Percentiles rank a stretch among this genome's conserved stretches.
phyloP scores from a whole-genome alignment of 2,329 filamentous ascomycete genomes.

The Cytospora schulzeri region DNA sequence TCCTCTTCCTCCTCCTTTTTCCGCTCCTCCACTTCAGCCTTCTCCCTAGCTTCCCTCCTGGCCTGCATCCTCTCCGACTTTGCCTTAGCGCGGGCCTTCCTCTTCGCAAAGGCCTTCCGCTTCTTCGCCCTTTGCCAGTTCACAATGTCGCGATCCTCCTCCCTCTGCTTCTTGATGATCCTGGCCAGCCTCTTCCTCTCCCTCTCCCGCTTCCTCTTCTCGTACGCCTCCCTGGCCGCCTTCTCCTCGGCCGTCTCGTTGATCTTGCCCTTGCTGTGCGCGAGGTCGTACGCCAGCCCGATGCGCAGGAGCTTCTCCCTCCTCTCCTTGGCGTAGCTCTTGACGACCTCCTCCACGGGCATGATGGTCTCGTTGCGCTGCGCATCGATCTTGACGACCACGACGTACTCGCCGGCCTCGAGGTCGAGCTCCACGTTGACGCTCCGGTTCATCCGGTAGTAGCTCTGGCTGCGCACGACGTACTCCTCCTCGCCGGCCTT shows the following conservation, averaged over 20 bases:
- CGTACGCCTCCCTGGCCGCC: conserved; percentile 52
- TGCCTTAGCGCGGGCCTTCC: conserved; percentile 31
- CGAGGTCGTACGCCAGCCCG: conserved; percentile 60
- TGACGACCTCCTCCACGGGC: conserved; percentile 60
- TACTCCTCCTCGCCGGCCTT: conserved; percentile 57
- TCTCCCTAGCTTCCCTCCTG: conserved; percentile 34
- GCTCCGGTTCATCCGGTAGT: conserved; percentile 60
- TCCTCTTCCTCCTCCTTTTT: conserved; percentile 35
- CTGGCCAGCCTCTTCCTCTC: conserved; percentile 54
- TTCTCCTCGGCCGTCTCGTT: conserved; percentile 52
- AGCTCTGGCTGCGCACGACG: conserved; percentile 60
- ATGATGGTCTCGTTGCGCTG: conserved; percentile 45
- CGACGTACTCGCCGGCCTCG: conserved; percentile 57
- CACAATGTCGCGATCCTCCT: conserved; percentile 37
- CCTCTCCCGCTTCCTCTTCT: conserved; percentile 47
- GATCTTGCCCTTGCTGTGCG: conserved; percentile 60
- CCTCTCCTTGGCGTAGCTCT: conserved; percentile 50
- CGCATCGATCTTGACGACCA: conserved; percentile 58
- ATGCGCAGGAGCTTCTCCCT: conserved; percentile 63
- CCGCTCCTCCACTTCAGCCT: conserved; percentile 36
- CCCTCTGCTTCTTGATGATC: conserved; percentile 43
- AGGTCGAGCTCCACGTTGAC: conserved; percentile 62
- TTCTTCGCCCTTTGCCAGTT: conserved; percentile 45
- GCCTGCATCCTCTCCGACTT: conserved; percentile 43
- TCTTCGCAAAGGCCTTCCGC: conserved; percentile 32